Evolutionary conservation across 2,329 filamentous ascomycete species (phyloP).

Genomic region (Aspergillus hiratsukae): DNA sequence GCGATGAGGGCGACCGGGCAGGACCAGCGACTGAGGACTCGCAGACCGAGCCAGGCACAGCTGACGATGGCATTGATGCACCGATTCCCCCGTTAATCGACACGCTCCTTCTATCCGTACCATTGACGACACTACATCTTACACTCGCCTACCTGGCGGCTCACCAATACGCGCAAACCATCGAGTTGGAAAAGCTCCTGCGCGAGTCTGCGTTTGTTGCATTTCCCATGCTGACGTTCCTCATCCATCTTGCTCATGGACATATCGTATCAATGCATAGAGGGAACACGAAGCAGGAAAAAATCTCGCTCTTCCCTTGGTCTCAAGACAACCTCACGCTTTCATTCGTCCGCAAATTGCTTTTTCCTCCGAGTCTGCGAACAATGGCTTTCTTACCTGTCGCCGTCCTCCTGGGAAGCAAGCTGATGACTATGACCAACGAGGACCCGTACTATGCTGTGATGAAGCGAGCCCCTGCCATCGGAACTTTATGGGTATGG

Average conservation of each 20-base stretch:
- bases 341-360: conserved; percentile 23
- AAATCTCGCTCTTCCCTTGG: conserved; percentile 23
- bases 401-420: conserved; percentile 56
- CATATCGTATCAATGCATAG: conserved; percentile 35
- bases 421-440: conserved; percentile 78
- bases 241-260: conserved; percentile 44
- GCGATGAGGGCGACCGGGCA: not conserved
- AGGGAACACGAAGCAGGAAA: conserved; percentile 4
- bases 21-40: not conserved
- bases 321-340: conserved; percentile 21
- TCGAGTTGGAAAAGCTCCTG: conserved; percentile 27
- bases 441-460: conserved; percentile 74
- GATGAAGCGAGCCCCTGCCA: conserved; percentile 85
- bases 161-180: conserved; percentile 43
- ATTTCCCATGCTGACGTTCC: conserved; percentile 40
- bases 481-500: conserved; percentile 93
- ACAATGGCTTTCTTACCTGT: conserved; percentile 33
- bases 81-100: conserved; percentile 38
- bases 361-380: conserved; percentile 30
- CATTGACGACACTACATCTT: conserved; percentile 42
- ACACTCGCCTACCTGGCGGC: conserved; percentile 44
- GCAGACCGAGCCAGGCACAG: conserved; percentile 9
- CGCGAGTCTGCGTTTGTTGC: conserved; percentile 35
- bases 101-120: conserved; percentile 40
- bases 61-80: conserved; percentile 7